Evolutionary conservation across 2,329 filamentous ascomycete genomes (phyloP), one percentile per base, ranked within the genome.

Genomic region (Helicocarpus griseus): DNA sequence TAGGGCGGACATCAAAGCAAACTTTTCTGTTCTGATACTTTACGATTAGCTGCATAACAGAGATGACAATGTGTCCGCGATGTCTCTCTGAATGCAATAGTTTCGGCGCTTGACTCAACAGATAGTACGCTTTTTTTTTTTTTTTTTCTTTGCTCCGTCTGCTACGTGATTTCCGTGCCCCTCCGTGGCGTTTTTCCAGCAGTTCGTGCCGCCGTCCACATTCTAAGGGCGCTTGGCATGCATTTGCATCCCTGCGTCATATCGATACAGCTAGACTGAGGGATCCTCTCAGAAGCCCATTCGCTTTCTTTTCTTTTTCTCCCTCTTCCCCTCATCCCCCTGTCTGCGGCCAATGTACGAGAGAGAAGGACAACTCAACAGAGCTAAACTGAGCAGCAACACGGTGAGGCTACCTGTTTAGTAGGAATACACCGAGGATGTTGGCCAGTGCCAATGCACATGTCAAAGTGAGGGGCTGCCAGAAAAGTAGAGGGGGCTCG

Each of bases 221-320:
- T 50, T 41, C 21, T 17, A 33, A 50, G 11, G 5, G 35, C 26
- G 26, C 36, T 43, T 50, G 39, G 39, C 48, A 31, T 43, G 48
- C 39, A 50, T 11, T 13, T 29, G 8, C 19, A 50, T 50, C 48
- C 48, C 48, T 50, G 48, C 38, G n/a, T n/a, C 24, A 50, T 50
- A 44, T 41, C 38, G 48, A 33, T 50, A 28, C 28, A 49, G 11
- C 6, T 28, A 17, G n/a, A 17, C 17, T 36, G 9, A 36, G 28
- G 19, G 35, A 35, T 11, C 29, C 22, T 35, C 19, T 13, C 26
- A 29, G 24, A 36, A 31, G 21, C 31, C 5, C 14, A 11, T 35
- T 47, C 5, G 24, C 17, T 36, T 47, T 36, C 7, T n/a, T 47
- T 47, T 7, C 17, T 35, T 47, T 47, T 47, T 47, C 19, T 36